These are phyloP conservation scores for Sanguinoderma infundibulare DNA, from an alignment of 1,284 basidiomycete species.

Conservation along the genomic window DNA sequence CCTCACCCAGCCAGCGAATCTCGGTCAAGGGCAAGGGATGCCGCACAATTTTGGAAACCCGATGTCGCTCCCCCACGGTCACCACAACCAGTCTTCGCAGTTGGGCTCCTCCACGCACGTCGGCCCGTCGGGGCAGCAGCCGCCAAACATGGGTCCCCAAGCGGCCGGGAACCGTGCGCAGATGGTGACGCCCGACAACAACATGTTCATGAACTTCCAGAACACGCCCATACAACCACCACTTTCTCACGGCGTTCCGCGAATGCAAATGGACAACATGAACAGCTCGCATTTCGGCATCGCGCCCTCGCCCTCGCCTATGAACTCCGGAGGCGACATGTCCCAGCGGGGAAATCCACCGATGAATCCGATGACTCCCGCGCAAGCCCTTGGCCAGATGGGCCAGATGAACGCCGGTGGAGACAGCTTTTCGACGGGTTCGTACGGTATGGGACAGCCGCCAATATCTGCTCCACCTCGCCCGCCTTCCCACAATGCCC, in stretches of 20 bases:
- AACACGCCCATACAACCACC: constrained; percentile 45
- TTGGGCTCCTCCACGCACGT: constrained; percentile 29
- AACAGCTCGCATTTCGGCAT: constrained; percentile 45
- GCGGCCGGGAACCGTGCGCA: constrained; percentile 9
- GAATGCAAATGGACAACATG: constrained; percentile 41
- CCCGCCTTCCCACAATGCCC: constrained; percentile 49
- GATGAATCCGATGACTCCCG: constrained; percentile 55
- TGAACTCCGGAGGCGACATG: constrained; percentile 47
- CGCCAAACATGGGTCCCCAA: constrained; percentile 19
- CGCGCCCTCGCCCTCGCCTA: constrained; percentile 46
- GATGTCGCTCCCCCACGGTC: constrained; percentile 45
- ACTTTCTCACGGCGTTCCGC: constrained; percentile 36
- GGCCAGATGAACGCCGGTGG: constrained; percentile 48
- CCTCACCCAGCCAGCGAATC: constrained; percentile 49
- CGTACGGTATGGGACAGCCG: constrained; percentile 42
- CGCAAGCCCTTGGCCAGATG: constrained; percentile 62
- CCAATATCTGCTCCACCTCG: constrained; percentile 42
- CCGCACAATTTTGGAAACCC: constrained; percentile 48
- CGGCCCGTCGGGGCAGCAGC: constrained; percentile 25
- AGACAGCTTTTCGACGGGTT: constrained; percentile 34
- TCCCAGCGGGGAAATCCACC: constrained; percentile 32
- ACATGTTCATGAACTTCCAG: constrained; percentile 49
- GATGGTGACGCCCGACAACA: constrained; percentile 48
- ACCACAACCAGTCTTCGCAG: constrained; percentile 29
- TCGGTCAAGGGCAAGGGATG: constrained; percentile 39